A percentile compares a stretch with the other conserved stretches of the same genome.
Conservation (phyloP, 1,284 basidiomycete genomes). For the Fistulina hepatica region DNA sequence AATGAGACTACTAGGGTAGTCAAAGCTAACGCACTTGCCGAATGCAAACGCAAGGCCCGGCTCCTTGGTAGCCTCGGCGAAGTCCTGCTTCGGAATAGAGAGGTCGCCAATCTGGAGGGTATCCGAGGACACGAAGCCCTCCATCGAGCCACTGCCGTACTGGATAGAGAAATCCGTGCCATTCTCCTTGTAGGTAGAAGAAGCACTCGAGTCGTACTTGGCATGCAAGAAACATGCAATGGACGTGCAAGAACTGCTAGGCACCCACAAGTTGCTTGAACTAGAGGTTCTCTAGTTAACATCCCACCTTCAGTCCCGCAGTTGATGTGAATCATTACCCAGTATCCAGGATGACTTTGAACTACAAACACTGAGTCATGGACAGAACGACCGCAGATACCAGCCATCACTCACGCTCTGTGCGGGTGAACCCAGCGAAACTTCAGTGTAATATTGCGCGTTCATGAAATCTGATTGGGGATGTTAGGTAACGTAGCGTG, state of each 20-base stretch:
- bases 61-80: conserved; percentile 95
- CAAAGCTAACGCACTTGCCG: conserved; percentile 68
- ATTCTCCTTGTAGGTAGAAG: conserved; percentile 87
- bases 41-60: conserved; percentile 97
- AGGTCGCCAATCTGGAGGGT: conserved; percentile 79
- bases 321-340: conserved; percentile 35
- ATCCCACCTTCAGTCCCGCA: conserved; percentile 1
- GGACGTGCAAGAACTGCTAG: conserved; percentile 79
- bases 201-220: conserved; percentile 84
- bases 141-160: conserved; percentile 96
- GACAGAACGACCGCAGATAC: conserved; percentile 3
- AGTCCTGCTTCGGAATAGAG: conserved; percentile 68
- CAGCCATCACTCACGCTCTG: conserved; percentile 43
- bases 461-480: conserved; percentile 96
- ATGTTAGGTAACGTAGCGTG: too few relatives aligned
- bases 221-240: conserved; percentile 97
- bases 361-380: conserved; percentile 27
- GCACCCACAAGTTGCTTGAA: conserved; percentile 92
- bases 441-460: conserved; percentile 94
- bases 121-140: conserved; percentile 92
- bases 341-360: conserved; percentile 84
- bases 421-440: conserved; percentile 71
- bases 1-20: too few relatives aligned
- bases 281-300: conserved; percentile 24
- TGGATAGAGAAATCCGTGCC: conserved; percentile 87